Percentiles rank a stretch among this genome's conserved stretches.
phyloP scores from a whole-genome alignment of 441 rosid genomes.

The Rhodomyrtus psidioides region DNA sequence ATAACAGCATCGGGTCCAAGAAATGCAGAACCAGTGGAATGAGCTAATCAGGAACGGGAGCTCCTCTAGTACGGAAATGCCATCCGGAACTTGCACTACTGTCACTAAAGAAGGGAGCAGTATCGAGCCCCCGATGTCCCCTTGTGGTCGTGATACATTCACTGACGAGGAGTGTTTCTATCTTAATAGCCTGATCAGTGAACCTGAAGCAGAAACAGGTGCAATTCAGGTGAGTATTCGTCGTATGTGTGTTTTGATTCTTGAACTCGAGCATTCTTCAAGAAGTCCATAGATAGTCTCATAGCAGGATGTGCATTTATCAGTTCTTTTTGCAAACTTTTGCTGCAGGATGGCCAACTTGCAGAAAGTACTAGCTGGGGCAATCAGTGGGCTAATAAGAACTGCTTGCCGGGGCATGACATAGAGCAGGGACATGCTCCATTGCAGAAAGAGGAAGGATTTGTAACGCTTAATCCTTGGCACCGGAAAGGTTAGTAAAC shows the following conservation, averaged over 20 bases:
- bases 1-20: background rate
- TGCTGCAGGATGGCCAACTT: background rate
- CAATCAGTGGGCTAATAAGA: background rate
- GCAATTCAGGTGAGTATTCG: background rate
- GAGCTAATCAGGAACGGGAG: background rate
- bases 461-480: rapidly evolving
- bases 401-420: background rate
- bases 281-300: background rate
- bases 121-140: background rate
- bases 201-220: background rate
- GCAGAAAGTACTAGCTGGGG: background rate
- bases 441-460: background rate
- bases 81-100: background rate
- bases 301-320: background rate
- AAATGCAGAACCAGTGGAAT: background rate
- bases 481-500: background rate
- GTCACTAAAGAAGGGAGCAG: background rate
- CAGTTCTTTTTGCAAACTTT: background rate
- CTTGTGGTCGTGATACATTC: background rate
- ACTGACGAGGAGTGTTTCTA: background rate
- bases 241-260: background rate
- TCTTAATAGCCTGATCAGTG: background rate
- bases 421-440: background rate
- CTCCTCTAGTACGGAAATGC: background rate
- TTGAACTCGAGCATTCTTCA: background rate